phyloP scores from a whole-genome alignment of 345 rosid species.

The Eucalyptus curtisii region DNA sequence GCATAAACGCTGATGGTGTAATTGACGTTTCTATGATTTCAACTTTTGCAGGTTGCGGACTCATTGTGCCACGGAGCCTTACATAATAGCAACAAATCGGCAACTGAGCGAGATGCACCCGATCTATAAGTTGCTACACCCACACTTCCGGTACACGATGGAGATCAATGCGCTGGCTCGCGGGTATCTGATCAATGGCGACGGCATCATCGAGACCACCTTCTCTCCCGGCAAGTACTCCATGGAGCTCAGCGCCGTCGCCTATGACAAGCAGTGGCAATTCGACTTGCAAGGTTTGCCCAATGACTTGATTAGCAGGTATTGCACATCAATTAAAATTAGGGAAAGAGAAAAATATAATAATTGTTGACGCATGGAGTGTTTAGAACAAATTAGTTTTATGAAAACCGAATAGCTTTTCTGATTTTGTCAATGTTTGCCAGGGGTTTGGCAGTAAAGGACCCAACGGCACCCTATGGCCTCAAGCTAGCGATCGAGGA shows the following conservation, averaged over 20 bases:
- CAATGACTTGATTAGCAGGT: constrained; percentile 41
- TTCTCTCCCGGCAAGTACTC: constrained; percentile 52
- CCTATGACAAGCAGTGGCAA: constrained; percentile 35
- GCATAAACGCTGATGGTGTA: neutral
- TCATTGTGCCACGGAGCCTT: constrained; percentile 57
- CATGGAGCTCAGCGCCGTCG: constrained; percentile 41
- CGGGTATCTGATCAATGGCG: constrained; percentile 32
- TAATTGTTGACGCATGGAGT: no score
- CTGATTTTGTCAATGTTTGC: neutral
- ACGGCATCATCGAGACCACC: constrained; percentile 44
- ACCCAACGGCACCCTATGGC: constrained; percentile 31
- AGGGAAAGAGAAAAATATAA: neutral
- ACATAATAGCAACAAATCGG: constrained; percentile 51
- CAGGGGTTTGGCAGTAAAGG: constrained; percentile 50
- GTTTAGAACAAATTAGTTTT: no score
- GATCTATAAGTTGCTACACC: constrained; percentile 37
- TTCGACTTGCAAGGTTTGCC: constrained; percentile 48
- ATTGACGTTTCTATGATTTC: neutral
- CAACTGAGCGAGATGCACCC: constrained; percentile 73
- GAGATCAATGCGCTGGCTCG: constrained; percentile 75
- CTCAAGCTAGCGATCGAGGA: constrained; percentile 37
- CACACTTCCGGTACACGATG: constrained; percentile 75
- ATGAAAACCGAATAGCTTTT: neutral
- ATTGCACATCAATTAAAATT: neutral
- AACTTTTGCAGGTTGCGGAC: constrained; percentile 44